Evolutionary conservation across 169 alveolate species (phyloP).

Genomic region (Theileria annulata): DNA sequence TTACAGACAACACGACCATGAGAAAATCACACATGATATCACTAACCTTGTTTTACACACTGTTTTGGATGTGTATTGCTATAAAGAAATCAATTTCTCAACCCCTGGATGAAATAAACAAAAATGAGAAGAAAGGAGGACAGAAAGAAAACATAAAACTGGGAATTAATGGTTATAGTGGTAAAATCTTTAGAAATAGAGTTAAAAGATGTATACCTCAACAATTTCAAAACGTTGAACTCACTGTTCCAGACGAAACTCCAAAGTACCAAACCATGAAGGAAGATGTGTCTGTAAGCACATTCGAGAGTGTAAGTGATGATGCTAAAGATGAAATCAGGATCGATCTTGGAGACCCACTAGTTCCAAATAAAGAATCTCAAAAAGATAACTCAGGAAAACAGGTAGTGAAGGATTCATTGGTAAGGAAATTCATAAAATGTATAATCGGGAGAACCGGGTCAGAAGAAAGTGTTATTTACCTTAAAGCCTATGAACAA

Average conservation of each 20-base stretch:
- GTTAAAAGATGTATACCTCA: background rate
- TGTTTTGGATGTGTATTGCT: too few species aligned
- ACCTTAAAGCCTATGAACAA: background rate
- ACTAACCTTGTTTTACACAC: too few species aligned
- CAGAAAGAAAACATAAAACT: background rate
- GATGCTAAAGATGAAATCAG: background rate
- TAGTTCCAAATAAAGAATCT: background rate
- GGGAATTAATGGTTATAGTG: background rate
- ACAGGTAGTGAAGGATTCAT: background rate
- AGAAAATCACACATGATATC: too few species aligned
- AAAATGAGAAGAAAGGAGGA: too few species aligned
- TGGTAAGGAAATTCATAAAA: background rate
- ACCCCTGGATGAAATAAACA: too few species aligned
- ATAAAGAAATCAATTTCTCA: too few species aligned
- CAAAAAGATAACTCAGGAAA: background rate
- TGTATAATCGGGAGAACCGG: background rate
- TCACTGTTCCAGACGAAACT: too few species aligned
- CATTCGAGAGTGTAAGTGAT: background rate
- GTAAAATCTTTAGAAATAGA: slow-evolving; percentile 3
- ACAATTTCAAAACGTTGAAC: too few species aligned
- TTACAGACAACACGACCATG: too few species aligned
- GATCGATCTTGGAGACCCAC: too few species aligned
- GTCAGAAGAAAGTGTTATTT: background rate
- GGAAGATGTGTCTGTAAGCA: too few species aligned
- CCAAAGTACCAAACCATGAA: too few species aligned